A percentile compares a stretch with the other conserved stretches of the same genome.
These are phyloP conservation scores for Eucalyptus rudis DNA, from an alignment of 345 rosid species.

Conservation along the genomic window DNA sequence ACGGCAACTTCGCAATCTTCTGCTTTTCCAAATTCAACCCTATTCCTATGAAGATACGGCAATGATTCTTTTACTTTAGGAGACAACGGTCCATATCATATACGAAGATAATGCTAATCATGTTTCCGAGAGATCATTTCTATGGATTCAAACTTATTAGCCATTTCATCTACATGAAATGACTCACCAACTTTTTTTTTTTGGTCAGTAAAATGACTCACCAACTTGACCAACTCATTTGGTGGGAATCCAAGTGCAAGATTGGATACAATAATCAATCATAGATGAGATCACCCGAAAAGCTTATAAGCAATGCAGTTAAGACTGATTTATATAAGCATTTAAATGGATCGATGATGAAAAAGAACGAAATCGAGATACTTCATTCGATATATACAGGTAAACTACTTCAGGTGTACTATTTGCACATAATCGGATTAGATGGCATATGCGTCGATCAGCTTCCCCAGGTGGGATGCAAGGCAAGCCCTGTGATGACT, in stretches of 20 bases:
- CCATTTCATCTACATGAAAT: background rate
- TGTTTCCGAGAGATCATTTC: background rate
- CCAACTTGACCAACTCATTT: background rate
- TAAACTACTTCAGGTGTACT: background rate
- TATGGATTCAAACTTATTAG: background rate
- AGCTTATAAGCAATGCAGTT: background rate
- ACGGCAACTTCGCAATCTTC: background rate
- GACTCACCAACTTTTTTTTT: background rate
- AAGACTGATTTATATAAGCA: background rate
- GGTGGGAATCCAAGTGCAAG: background rate
- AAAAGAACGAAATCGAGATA: background rate
- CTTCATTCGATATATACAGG: background rate
- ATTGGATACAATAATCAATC: background rate
- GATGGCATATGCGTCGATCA: background rate
- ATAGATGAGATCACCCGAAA: background rate
- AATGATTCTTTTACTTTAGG: background rate
- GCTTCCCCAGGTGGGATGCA: conserved; percentile 14
- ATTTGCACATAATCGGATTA: background rate
- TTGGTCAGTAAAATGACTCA: background rate
- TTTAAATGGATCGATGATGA: background rate
- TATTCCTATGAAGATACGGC: background rate
- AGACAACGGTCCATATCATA: background rate
- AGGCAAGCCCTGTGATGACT: background rate
- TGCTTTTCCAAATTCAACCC: background rate
- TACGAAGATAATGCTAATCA: background rate